These are phyloP conservation scores for Iris pallida DNA, from an alignment of 116 monocot species.

Conservation along the genomic window DNA sequence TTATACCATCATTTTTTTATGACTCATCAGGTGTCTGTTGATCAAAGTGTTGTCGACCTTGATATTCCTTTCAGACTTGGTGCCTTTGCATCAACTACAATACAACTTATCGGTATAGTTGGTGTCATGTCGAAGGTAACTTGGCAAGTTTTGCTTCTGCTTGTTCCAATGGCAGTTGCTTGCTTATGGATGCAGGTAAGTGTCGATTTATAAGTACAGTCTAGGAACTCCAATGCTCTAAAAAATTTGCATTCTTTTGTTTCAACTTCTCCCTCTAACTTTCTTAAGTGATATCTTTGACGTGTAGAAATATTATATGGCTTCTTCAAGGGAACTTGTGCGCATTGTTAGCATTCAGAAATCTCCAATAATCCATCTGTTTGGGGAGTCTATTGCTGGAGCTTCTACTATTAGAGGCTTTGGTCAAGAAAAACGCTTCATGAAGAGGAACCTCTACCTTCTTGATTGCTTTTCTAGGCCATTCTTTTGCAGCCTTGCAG, in stretches of 20 bases:
- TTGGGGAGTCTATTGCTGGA: constrained; percentile 62
- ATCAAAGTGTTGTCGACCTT: constrained; percentile 97
- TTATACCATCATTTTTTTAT: constrained; percentile 17
- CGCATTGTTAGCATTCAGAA: constrained; percentile 44
- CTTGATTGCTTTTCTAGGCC: constrained; percentile 44
- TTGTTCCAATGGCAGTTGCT: constrained; percentile 82
- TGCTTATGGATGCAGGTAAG: constrained; percentile 99
- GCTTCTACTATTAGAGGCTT: constrained; percentile 56
- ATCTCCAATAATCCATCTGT: constrained; percentile 60
- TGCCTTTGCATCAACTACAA: constrained; percentile 88
- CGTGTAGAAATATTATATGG: constrained; percentile 53
- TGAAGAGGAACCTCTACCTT: constrained; percentile 27
- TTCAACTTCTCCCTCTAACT: background rate
- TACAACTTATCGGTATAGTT: constrained; percentile 88
- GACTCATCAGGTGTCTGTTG: constrained; percentile 82
- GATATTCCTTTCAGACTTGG: constrained; percentile 96
- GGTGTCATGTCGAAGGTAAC: constrained; percentile 94
- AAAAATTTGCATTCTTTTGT: too few relatives aligned
- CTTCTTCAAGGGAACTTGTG: constrained; percentile 49
- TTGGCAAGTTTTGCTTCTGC: constrained; percentile 83
- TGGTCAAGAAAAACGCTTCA: constrained; percentile 38
- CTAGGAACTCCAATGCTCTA: too few relatives aligned
- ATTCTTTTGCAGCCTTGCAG: constrained; percentile 37
- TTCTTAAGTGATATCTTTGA: background rate
- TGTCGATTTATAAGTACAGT: too few relatives aligned